phyloP scores from a whole-genome alignment of 2,329 filamentous ascomycete species.

The Botrytis hyacinthi region DNA sequence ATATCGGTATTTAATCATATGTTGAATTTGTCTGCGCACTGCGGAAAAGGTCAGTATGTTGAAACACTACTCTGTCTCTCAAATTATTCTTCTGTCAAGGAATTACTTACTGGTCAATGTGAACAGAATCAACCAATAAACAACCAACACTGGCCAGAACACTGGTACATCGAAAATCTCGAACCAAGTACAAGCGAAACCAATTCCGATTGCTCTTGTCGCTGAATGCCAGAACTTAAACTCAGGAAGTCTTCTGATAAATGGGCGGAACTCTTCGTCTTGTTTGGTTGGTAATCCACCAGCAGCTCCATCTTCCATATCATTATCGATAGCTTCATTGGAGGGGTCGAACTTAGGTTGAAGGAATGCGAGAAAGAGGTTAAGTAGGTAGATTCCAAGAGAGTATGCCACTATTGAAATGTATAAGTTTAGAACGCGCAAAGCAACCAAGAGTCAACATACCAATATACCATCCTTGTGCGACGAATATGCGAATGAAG shows the following conservation, averaged over 20 bases:
- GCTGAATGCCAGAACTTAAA: constrained; percentile 99
- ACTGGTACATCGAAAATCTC: constrained; percentile 93
- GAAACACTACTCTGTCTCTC: constrained; percentile 22
- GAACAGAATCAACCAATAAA: constrained; percentile 98
- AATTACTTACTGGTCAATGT: constrained; percentile 77
- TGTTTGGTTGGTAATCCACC: constrained; percentile 86
- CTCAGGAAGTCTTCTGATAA: constrained; percentile 92
- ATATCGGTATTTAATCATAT: constrained; percentile 99
- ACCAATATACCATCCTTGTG: constrained; percentile 99
- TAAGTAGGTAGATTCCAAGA: constrained; percentile 96
- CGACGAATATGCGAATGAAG: constrained; percentile 83
- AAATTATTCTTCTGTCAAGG: not conserved
- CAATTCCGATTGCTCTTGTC: constrained; percentile 79
- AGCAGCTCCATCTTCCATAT: constrained; percentile 88
- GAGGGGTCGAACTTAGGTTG: constrained; percentile 98
- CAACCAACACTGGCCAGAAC: constrained; percentile 97
- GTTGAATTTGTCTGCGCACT: constrained; percentile 99
- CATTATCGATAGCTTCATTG: constrained; percentile 84
- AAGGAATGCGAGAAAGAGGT: constrained; percentile 97
- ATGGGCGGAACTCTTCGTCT: constrained; percentile 96
- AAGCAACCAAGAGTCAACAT: constrained; percentile 35
- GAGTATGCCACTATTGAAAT: constrained; percentile 78
- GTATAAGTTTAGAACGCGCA: constrained; percentile 1
- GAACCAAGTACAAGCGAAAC: constrained; percentile 89
- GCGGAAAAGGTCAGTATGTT: constrained; percentile 13